These are phyloP conservation scores for Gloeophyllum trabeum DNA, from an alignment of 768 basidiomycete genomes.

Conservation along the genomic window DNA sequence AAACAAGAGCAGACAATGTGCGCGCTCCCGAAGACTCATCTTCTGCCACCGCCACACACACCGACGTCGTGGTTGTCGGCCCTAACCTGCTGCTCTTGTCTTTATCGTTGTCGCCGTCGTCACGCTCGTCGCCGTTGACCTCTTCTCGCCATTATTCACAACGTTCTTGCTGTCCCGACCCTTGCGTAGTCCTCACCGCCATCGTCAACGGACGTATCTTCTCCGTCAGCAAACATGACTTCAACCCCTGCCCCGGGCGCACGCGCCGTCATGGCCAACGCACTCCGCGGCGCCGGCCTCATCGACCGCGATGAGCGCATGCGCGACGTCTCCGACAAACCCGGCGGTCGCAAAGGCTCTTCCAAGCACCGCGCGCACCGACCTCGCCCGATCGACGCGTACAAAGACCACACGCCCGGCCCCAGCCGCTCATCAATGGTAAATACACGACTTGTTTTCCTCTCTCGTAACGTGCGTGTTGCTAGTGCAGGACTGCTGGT, in stretches of 20 bases:
- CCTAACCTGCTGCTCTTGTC: too few species aligned
- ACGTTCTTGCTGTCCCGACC: too few species aligned
- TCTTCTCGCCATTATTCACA: too few species aligned
- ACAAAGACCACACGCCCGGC: conserved; percentile 39
- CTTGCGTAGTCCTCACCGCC: background rate
- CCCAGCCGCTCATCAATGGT: conserved; percentile 48
- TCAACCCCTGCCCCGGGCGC: conserved; percentile 49
- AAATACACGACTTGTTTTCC: conserved; percentile 39
- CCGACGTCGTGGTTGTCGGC: too few species aligned
- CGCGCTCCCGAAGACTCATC: too few species aligned
- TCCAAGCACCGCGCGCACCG: conserved; percentile 52
- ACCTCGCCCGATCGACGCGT: conserved; percentile 44
- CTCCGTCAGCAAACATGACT: conserved; percentile 29
- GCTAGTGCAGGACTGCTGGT: conserved; percentile 5
- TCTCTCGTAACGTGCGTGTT: too few species aligned
- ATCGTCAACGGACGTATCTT: conserved; percentile 1
- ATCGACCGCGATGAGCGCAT: conserved; percentile 69
- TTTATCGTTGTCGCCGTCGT: background rate
- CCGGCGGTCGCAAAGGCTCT: conserved; percentile 63
- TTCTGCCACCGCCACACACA: too few species aligned
- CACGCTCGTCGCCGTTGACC: background rate
- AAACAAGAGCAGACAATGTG: too few species aligned
- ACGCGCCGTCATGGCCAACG: conserved; percentile 45
- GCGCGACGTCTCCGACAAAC: conserved; percentile 59
- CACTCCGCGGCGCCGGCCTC: conserved; percentile 61